Evolutionary conservation across 2,329 filamentous ascomycete genomes (phyloP).

Genomic region (Tolypocladium cylindrosporum): DNA sequence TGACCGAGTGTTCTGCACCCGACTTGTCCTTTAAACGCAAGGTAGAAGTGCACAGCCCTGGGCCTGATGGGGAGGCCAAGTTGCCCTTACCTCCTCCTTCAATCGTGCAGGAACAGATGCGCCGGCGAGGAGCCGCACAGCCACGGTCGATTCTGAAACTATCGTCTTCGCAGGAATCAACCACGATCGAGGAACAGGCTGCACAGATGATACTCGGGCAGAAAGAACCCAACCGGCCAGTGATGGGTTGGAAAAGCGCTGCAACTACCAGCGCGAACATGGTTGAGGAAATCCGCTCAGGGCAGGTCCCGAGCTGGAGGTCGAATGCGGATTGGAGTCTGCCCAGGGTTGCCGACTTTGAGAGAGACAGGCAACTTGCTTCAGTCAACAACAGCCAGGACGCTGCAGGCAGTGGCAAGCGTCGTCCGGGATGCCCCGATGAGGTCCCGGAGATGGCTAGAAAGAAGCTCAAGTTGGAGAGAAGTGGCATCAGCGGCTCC

Average conservation of each 20-base stretch:
- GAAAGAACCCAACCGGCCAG: slow-evolving; percentile 13
- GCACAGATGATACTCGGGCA: slow-evolving; percentile 6
- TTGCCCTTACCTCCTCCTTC: slow-evolving; percentile 18
- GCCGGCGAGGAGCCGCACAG: slow-evolving; percentile 17
- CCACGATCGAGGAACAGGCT: background rate
- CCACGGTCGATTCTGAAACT: slow-evolving; percentile 25
- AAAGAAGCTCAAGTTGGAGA: slow-evolving; percentile 3
- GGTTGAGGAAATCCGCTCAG: slow-evolving; percentile 17
- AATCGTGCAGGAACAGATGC: slow-evolving; percentile 24
- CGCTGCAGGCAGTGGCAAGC: background rate
- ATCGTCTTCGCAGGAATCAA: slow-evolving; percentile 6
- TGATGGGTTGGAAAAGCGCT: slow-evolving; percentile 5
- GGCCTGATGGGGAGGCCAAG: slow-evolving; percentile 6
- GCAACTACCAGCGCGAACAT: slow-evolving; percentile 5
- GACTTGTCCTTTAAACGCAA: slow-evolving; percentile 12
- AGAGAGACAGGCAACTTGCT: slow-evolving; percentile 6
- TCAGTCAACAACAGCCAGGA: background rate
- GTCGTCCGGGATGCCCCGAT: background rate
- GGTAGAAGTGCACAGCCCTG: slow-evolving; percentile 23
- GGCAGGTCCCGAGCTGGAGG: slow-evolving; percentile 8
- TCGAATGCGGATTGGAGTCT: slow-evolving; percentile 6
- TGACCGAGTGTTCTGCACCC: background rate
- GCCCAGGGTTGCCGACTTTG: slow-evolving; percentile 16
- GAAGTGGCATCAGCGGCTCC: background rate
- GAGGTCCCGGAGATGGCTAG: background rate